Conservation (phyloP, 495 filamentous ascomycete species). For the Tricharina praecox region DNA sequence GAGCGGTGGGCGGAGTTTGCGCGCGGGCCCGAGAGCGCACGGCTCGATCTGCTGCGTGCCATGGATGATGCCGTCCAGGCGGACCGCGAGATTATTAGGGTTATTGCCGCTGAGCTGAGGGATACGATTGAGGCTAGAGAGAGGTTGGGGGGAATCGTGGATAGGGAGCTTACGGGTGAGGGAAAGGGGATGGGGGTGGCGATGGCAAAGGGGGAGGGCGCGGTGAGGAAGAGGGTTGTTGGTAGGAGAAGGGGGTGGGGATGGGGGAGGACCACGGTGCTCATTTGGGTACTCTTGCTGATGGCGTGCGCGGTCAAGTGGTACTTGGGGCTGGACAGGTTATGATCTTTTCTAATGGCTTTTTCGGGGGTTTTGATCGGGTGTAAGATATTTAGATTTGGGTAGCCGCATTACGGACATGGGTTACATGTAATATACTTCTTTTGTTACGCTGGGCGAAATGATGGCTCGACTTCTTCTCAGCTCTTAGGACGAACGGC, state of each 20-base stretch:
- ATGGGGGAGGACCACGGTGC: not conserved
- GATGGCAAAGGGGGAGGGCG: no score
- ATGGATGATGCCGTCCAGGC: not conserved
- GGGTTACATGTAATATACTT: not conserved
- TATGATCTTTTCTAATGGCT: not conserved
- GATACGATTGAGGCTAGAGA: not conserved
- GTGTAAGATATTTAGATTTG: not conserved
- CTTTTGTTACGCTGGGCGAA: no score
- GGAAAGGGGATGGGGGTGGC: no score
- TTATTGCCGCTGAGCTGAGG: not conserved
- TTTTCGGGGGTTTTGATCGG: not conserved
- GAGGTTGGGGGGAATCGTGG: not conserved
- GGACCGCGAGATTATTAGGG: constrained; percentile 4
- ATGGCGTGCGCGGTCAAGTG: not conserved
- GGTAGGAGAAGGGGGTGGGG: not conserved
- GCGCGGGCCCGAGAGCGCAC: not conserved
- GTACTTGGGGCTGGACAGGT: not conserved
- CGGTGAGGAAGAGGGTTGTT: not conserved
- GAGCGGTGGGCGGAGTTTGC: not conserved
- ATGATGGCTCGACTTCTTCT: no score
- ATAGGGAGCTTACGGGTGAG: no score
- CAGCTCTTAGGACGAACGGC: not conserved
- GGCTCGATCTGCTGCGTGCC: not conserved
- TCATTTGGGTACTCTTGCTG: no score
- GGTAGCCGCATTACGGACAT: not conserved